Evolutionary conservation across 1,284 basidiomycete species (phyloP).

Genomic region (Boletus nobilissimus): DNA sequence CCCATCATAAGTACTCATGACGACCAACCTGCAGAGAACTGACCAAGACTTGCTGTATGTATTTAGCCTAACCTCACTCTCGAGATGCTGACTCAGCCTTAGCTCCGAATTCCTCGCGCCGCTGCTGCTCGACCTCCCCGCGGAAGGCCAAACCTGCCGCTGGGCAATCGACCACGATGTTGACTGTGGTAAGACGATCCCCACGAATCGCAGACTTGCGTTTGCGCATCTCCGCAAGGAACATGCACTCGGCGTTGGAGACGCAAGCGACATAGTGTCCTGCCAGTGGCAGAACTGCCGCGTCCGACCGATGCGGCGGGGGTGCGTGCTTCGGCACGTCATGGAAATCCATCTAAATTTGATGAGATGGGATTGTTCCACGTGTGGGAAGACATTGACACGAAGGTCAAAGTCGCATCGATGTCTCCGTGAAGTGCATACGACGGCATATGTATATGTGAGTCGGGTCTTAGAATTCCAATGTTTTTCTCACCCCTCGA

Average conservation of each 20-base stretch:
- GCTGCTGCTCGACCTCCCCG: not conserved
- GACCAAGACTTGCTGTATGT: not conserved
- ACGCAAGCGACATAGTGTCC: not conserved
- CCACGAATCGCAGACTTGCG: not conserved
- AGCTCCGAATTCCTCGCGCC: slow-evolving; percentile 3
- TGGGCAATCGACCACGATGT: not conserved
- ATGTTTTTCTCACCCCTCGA: not conserved
- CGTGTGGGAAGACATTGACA: slow-evolving; percentile 1
- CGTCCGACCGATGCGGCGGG: slow-evolving; percentile 4
- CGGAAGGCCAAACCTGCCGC: not conserved
- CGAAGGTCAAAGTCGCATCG: not conserved
- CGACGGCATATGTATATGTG: not conserved
- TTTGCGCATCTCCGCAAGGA: slow-evolving; percentile 5
- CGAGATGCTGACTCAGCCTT: not conserved
- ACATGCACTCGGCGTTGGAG: slow-evolving; percentile 1
- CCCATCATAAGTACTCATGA: not conserved
- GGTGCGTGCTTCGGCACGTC: slow-evolving; percentile 10
- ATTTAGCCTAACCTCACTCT: not conserved
- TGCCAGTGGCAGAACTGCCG: slow-evolving; percentile 16
- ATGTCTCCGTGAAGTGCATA: not conserved
- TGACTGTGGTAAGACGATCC: not conserved
- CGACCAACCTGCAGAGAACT: not conserved
- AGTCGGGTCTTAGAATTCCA: not conserved
- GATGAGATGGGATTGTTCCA: slow-evolving; percentile 10
- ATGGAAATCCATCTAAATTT: slow-evolving; percentile 8